Conservation (phyloP, 2,329 filamentous ascomycete genomes). For the Elsinoe arachidis region DNA sequence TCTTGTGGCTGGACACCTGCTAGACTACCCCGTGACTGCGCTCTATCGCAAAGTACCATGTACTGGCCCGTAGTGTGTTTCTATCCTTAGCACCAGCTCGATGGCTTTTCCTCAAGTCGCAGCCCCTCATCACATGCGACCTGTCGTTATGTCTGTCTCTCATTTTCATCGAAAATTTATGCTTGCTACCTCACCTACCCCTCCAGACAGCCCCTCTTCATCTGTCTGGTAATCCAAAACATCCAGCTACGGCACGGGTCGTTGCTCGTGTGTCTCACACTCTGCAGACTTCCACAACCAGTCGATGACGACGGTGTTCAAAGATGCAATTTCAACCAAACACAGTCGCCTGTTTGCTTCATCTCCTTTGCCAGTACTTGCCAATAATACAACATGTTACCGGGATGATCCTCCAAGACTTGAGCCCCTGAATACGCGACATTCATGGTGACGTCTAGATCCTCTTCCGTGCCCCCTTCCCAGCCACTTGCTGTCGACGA, state of each 20-base stretch:
- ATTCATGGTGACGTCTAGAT: slow-evolving; percentile 10
- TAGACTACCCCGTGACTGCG: not conserved
- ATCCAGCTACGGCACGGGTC: slow-evolving; percentile 4
- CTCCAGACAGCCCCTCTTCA: not conserved
- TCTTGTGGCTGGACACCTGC: not conserved
- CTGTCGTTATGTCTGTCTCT: too few relatives aligned
- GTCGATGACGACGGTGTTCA: slow-evolving; percentile 2
- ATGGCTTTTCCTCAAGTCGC: not conserved
- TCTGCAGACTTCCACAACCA: not conserved
- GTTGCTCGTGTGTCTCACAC: slow-evolving; percentile 10
- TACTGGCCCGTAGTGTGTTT: not conserved
- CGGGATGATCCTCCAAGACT: not conserved
- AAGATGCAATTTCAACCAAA: slow-evolving; percentile 8
- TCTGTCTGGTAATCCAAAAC: not conserved
- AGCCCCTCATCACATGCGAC: not conserved
- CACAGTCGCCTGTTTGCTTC: not conserved
- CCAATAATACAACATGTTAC: not conserved
- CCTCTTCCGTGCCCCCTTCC: not conserved
- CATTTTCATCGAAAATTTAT: not conserved
- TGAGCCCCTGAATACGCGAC: not conserved
- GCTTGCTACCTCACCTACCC: not conserved
- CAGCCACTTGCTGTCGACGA: not conserved
- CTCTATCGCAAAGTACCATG: too few relatives aligned
- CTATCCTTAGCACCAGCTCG: not conserved
- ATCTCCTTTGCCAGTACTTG: slow-evolving; percentile 2